Percentiles rank a stretch among this genome's conserved stretches.
Evolutionary conservation across 164 flowering plant genomes (phyloP).

Genomic region (grape (Vitis vinifera)): ASM3070453v1 NC_081822.1:2353501-2354000

Average conservation of each 20-base stretch:
- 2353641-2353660: neutral
- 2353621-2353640: neutral
- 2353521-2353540: conserved; percentile 19
- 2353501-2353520: conserved; percentile 24
- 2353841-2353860: neutral
- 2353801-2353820: neutral
- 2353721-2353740: too few species aligned
- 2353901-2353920: neutral
- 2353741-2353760: too few species aligned
- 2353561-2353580: conserved; percentile 65
- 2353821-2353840: neutral
- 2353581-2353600: conserved; percentile 73
- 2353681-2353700: neutral
- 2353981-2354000: neutral
- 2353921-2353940: neutral
- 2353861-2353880: neutral
- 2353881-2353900: neutral
- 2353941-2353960: conserved; percentile 3
- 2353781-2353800: neutral
- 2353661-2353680: neutral
- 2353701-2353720: too few species aligned
- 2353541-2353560: conserved; percentile 56
- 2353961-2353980: neutral
- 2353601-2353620: conserved; percentile 36
- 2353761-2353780: neutral